phyloP scores from a whole-genome alignment of 2,329 filamentous ascomycete species.

The Verticillium tricorpus region DNA sequence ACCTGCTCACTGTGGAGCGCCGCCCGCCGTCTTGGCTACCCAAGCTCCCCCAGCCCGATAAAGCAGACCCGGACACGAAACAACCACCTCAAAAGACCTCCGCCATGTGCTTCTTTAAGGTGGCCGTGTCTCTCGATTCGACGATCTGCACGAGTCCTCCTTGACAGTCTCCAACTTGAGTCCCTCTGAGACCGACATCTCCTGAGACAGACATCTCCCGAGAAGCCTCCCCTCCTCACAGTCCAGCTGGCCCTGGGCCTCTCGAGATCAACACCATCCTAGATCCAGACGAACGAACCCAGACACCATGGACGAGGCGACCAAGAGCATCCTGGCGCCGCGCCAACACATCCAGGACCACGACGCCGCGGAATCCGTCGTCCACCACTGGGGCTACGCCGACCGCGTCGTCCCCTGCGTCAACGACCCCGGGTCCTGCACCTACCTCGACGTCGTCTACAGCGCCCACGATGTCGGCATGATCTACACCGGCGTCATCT shows the following conservation, averaged over 20 bases:
- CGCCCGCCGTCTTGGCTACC: not conserved
- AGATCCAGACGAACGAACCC: too few species aligned
- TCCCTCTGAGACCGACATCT: not conserved
- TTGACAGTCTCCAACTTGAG: not conserved
- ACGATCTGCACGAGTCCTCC: not conserved
- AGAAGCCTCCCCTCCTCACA: not conserved
- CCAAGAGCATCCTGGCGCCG: constrained; percentile 7
- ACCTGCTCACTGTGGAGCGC: constrained; percentile 1
- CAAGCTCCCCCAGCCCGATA: not conserved
- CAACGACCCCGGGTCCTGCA: constrained; percentile 42
- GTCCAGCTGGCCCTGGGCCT: not conserved
- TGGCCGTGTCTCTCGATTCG: not conserved
- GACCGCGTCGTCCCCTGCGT: constrained; percentile 39
- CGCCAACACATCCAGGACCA: constrained; percentile 38
- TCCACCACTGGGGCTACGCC: constrained; percentile 44
- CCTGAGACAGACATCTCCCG: not conserved
- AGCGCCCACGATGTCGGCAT: constrained; percentile 42
- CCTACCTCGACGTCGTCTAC: constrained; percentile 48
- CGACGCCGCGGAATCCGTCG: constrained; percentile 25
- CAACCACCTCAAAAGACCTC: not conserved
- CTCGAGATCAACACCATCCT: not conserved
- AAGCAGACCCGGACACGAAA: not conserved
- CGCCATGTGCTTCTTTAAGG: not conserved
- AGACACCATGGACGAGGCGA: constrained; percentile 8
- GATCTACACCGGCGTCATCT: constrained; percentile 46